Evolutionary conservation across 2,329 filamentous ascomycete genomes (phyloP), one percentile per base, ranked within the genome.

Genomic region (Fusarium udum): DNA sequence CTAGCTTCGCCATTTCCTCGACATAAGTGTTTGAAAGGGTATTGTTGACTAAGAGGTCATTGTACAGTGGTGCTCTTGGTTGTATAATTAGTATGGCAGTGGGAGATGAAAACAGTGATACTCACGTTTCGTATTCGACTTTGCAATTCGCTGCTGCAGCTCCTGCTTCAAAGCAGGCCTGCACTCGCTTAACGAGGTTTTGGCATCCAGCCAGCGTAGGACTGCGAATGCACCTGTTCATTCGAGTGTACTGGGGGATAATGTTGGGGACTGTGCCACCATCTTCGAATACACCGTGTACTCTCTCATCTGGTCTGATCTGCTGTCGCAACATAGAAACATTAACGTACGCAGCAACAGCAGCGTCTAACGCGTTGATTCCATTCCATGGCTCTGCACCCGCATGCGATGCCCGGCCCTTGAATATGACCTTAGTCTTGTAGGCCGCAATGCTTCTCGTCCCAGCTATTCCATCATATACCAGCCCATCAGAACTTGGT

Each of bases 291-390:
- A 57, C 55, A 16, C 55, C 55, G 6, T 57, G 39, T 12, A 57
- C 55, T 13, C 55, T 43, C 31, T 57, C 55, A 26, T 57, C 55
- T 4, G 55, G 39, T 46, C 55, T 45, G 3, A 57, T 57, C 2
- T 57, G 39, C 15, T 57, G 55, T 36, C 55, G 39, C 7, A 57
- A 26, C 55, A 57, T 57, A 39, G 55, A 57, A 16, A 57, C 31
- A 4, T 57, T 57, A 0, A 46, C 39, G 4, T 57, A 57, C 6
- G 55, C 31, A 46, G n/a, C 39, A 36, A 57, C 39, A 16, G 55
- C 55, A 58, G 55, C 55, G 12, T 58, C 55, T 7, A 48, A 10
- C 7, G 40, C 55, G 14, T 46, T 58, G 3, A 58, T 26, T 8
- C 55, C 55, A 34, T 58, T 58, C 55, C 55, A 46, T 3, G 31